These are phyloP conservation scores for Ettlia oleoabundans DNA, from an alignment of 139 green algal genomes.

Conservation along the genomic window DNA sequence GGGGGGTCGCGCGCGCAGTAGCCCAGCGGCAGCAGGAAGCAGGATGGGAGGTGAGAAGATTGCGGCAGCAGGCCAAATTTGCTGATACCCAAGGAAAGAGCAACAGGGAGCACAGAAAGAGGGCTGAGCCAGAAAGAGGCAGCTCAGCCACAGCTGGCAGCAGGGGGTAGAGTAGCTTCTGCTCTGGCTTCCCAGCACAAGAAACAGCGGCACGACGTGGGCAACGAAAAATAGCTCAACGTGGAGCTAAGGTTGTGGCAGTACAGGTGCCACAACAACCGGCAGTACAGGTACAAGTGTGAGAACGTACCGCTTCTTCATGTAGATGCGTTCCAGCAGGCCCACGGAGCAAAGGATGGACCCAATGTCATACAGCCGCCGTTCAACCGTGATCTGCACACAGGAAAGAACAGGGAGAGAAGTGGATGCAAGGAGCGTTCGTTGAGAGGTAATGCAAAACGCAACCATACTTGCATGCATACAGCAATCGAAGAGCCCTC, in stretches of 20 bases:
- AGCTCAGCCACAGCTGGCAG: too few species aligned
- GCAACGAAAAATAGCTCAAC: too few species aligned
- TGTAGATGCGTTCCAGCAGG: constrained; percentile 59
- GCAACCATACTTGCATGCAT: background rate
- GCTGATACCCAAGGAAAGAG: too few species aligned
- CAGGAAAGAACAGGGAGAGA: background rate
- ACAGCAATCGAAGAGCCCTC: too few species aligned
- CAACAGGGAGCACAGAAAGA: too few species aligned
- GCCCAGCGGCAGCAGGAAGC: too few species aligned
- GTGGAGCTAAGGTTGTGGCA: too few species aligned
- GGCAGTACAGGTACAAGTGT: background rate
- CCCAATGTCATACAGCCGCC: constrained; percentile 71
- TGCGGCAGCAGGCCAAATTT: too few species aligned
- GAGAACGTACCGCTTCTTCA: constrained; percentile 52
- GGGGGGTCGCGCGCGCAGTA: too few species aligned
- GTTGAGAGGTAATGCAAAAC: background rate
- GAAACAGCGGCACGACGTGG: background rate
- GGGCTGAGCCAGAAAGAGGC: too few species aligned
- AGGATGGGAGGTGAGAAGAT: too few species aligned
- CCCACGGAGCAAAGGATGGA: constrained; percentile 58
- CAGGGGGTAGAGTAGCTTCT: too few species aligned
- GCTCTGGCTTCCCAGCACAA: background rate
- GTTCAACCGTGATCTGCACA: constrained; percentile 60
- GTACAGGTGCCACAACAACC: background rate
- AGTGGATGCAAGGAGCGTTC: background rate